A percentile compares a stretch with the other conserved stretches of the same genome.
Conservation (phyloP, 441 rosid genomes). For the Bocquillonia castaneifolia region DNA sequence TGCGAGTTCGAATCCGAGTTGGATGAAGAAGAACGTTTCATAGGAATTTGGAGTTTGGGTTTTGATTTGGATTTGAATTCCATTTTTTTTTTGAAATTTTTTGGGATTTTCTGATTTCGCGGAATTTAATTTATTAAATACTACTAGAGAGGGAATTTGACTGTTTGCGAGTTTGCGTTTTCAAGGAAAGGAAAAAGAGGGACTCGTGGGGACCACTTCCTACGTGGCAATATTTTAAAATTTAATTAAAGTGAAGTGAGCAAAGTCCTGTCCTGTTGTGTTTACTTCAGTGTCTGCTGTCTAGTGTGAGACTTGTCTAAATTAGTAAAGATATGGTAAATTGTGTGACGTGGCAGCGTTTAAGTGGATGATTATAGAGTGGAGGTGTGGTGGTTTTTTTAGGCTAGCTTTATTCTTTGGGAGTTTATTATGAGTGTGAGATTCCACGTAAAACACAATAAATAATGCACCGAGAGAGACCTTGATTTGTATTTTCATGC, state of each 20-base stretch:
- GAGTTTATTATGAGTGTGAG: conserved; percentile 14
- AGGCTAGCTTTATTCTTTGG: not conserved
- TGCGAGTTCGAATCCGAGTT: conserved; percentile 46
- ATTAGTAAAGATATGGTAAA: not conserved
- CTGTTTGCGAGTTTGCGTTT: not conserved
- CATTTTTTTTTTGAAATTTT: conserved; percentile 2
- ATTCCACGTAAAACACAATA: conserved; percentile 23
- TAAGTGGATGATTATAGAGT: not conserved
- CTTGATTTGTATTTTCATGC: not conserved
- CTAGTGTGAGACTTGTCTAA: too few relatives aligned
- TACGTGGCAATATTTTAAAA: too few relatives aligned
- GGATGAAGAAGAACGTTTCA: conserved; percentile 55
- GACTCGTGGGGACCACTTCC: too few relatives aligned
- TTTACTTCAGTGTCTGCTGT: too few relatives aligned
- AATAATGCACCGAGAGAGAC: too few relatives aligned
- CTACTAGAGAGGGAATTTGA: not conserved
- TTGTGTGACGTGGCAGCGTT: not conserved
- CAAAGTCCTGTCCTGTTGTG: too few relatives aligned
- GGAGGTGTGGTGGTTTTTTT: not conserved
- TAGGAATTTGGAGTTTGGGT: conserved; percentile 19
- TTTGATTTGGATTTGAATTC: conserved; percentile 24
- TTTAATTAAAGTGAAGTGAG: too few relatives aligned
- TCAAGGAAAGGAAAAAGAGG: not conserved
- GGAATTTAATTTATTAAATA: too few relatives aligned
- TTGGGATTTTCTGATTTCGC: conserved; percentile 16